These are phyloP conservation scores for Tribonema minus DNA, from an alignment of 108 stramenopile genomes.

Conservation along the genomic window DNA sequence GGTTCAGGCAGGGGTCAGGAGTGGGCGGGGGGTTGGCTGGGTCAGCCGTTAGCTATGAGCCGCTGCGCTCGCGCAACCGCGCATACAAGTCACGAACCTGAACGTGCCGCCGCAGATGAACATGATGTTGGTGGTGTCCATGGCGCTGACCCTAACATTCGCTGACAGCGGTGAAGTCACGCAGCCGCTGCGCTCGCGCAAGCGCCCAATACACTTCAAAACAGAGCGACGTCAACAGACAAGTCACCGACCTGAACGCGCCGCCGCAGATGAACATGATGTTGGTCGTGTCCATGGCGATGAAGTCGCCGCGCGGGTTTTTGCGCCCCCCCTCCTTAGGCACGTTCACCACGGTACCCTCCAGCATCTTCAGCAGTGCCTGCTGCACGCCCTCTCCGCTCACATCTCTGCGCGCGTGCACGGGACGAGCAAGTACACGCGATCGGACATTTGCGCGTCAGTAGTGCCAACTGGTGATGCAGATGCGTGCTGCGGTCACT, in stretches of 20 bases:
- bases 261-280: constrained; percentile 97
- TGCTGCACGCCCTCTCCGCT: constrained; percentile 97
- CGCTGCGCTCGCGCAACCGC: too few species aligned
- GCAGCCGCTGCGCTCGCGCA: too few species aligned
- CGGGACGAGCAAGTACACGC: neutral
- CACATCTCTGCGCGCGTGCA: constrained; percentile 55
- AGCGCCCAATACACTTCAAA: too few species aligned
- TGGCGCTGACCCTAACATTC: constrained; percentile 83
- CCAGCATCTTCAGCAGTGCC: constrained; percentile 94
- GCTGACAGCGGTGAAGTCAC: too few species aligned
- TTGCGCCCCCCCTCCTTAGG: constrained; percentile 84
- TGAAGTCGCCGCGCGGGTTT: constrained; percentile 86
- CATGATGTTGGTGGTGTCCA: constrained; percentile 94
- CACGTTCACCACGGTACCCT: constrained; percentile 95
- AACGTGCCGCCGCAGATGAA: constrained; percentile 98
- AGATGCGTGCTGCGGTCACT: too few species aligned
- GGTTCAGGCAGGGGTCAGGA: too few species aligned
- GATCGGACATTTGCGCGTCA: too few species aligned
- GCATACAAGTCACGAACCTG: too few species aligned
- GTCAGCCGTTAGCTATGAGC: too few species aligned
- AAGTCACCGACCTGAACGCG: constrained; percentile 72
- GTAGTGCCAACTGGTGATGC: too few species aligned
- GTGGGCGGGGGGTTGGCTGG: too few species aligned
- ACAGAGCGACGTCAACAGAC: too few species aligned
- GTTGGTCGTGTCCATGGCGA: constrained; percentile 93